Conservation (phyloP, 2,329 filamentous ascomycete genomes). For the Diaporthe vaccinii region DNA sequence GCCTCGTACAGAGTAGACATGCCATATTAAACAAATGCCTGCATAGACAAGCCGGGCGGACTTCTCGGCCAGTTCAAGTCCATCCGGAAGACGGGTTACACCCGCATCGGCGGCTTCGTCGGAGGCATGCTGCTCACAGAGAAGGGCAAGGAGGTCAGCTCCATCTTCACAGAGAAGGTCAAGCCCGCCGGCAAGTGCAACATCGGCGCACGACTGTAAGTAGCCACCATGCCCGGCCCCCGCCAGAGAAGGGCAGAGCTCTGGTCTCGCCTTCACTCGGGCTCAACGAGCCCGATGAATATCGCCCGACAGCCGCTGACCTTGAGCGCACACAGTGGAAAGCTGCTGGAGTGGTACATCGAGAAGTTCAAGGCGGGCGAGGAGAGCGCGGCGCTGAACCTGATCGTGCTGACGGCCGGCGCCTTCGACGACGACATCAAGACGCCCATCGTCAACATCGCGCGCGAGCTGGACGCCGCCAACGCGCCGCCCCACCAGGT, state of each 20-base stretch:
- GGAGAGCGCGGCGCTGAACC: constrained; percentile 46
- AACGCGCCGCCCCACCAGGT: constrained; percentile 41
- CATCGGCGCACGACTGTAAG: constrained; percentile 44
- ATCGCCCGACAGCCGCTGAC: background rate
- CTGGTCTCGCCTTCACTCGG: background rate
- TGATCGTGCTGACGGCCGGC: constrained; percentile 47
- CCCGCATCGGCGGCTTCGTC: constrained; percentile 42
- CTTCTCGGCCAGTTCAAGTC: constrained; percentile 36
- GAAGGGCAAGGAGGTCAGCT: constrained; percentile 44
- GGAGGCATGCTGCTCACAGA: constrained; percentile 39
- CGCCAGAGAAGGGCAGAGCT: background rate
- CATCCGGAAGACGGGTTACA: constrained; percentile 42
- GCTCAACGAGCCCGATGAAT: background rate
- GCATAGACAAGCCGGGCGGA: constrained; percentile 32
- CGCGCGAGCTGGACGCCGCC: constrained; percentile 39
- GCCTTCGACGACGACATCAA: constrained; percentile 42
- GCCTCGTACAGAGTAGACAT: background rate
- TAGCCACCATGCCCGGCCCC: background rate
- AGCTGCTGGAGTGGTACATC: constrained; percentile 47
- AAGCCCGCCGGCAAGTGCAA: constrained; percentile 47
- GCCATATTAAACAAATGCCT: background rate
- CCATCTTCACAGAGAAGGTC: constrained; percentile 45
- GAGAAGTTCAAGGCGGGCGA: constrained; percentile 46
- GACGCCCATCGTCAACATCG: constrained; percentile 40
- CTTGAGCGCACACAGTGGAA: constrained; percentile 24